Evolutionary conservation across 495 filamentous ascomycete species (phyloP), one percentile per base, ranked within the genome.

Genomic region (Neurospora hispaniola): DNA sequence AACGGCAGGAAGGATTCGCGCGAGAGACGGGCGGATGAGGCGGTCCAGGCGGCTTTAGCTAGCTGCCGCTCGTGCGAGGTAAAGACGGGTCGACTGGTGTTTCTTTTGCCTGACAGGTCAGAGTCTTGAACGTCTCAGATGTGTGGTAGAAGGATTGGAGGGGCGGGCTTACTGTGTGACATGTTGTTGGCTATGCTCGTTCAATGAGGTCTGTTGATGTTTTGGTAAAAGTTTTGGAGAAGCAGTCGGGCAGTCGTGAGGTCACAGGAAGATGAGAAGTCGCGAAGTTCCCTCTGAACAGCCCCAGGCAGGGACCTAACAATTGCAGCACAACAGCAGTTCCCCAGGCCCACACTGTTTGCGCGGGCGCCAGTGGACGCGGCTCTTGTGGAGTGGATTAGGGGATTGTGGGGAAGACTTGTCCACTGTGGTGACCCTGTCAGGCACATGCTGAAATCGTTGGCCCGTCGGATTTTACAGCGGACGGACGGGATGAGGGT

Each of bases 1-100:
- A 99, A 97, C 11, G 94, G 90, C 27, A 98, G 90, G 85, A 96
- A 98, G 73, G 92, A 95, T 78, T 99, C 96, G 75, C 96, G 92
- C 62, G 88, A 89, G 42, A 99, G 93, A 69, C 93, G 92, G n/a
- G 94, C 93, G 42, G 90, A 87, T 74, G 91, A 93, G 8, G 91
- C 88, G 78, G 90, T 90, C 92, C 96, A 99, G 71, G 88, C 88
- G 31, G 86, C 82, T 78, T 92, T 91, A 42, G 97, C 90, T 43
- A 93, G 88, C 72, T 86, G 85, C 69, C 96, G 91, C 83, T 99
- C 96, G 82, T 97, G 89, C 69, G 94, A 90, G 73, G 96, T 98
- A 86, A 98, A 99, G 82, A 97, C 93, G 23, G 96, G 91, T 59
- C 97, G 92, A 72, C 94, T 96, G 70, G 96, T 98, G 85, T 99